Base-by-base conservation (phyloP, 306 rosid genomes). In the Purshia tridentata region DNA sequence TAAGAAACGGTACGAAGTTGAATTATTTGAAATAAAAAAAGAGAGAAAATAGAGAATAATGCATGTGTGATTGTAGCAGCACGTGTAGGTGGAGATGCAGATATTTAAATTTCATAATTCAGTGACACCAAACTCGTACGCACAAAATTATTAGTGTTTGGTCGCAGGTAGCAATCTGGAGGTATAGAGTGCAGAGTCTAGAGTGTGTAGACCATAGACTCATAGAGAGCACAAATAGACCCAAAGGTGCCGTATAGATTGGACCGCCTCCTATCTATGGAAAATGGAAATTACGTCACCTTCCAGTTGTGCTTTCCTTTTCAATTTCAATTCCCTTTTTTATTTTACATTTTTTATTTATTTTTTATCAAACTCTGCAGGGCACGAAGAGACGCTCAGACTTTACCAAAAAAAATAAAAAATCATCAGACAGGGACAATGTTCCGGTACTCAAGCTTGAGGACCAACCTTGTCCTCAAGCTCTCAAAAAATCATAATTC, bases 111-210 rank as follows among this genome's bases (percentile, higher is more conserved):
- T 29, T 40, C 35, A 29, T 29, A 58, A 58, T 58, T 58, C 4
- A 3, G 6, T 23, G n/a, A 58, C 41, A 4, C 39, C 56, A 41
- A 62, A 55, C 40, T 49, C 39, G 37, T 11, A 20, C 9, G 23
- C 16, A 16, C 11, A 70, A 29, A 29, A 55, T 80, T 69, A 75
- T 69, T 35, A 70, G 69, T 60, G 79, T 72, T 54, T 67, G 85
- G 81, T 73, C 49, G 62, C 65, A 56, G n/a, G 72, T 46, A 72
- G 69, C 72, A 55, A 37, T 81, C 75, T 10, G 18, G 35, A 5
- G 23, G 20, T 29, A 29, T 29, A 29, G 1, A 29, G 35, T 29
- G 35, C 35, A 29, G 35, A 29, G 35, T 29, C 2, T 29, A 29
- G 35, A 29, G 35, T 29, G 2, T 3, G 0, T 18, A 52, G 39